Evolutionary conservation across 345 rosid species (phyloP).

Genomic region (Isatis tinctoria): DNA sequence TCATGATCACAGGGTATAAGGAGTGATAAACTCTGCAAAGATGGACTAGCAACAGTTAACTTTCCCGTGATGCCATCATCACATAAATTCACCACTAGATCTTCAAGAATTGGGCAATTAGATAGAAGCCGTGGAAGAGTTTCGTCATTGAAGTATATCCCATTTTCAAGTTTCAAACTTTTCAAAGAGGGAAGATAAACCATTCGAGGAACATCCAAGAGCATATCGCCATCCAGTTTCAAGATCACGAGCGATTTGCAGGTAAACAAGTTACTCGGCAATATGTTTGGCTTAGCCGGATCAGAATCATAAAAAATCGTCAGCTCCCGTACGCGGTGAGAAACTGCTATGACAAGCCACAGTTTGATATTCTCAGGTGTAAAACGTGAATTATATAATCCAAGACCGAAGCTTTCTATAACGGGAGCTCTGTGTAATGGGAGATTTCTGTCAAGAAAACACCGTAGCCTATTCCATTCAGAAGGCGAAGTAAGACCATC

Average conservation of each 20-base stretch:
- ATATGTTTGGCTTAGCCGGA: background rate
- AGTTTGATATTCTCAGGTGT: background rate
- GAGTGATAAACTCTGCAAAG: constrained; percentile 6
- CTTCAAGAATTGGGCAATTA: background rate
- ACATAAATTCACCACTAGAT: background rate
- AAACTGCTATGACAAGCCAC: background rate
- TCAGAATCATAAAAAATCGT: rapidly evolving
- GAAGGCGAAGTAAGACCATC: background rate
- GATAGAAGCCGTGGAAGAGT: background rate
- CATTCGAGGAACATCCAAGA: constrained; percentile 2
- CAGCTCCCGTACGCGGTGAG: background rate
- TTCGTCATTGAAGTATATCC: background rate
- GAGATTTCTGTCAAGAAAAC: constrained; percentile 1
- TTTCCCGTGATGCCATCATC: rapidly evolving
- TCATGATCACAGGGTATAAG: rapidly evolving
- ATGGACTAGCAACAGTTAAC: background rate
- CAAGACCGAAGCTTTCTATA: background rate
- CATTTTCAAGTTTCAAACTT: background rate
- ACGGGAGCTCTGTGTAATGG: constrained; percentile 7
- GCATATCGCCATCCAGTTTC: background rate
- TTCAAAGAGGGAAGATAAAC: constrained; percentile 2
- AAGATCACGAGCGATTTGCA: background rate
- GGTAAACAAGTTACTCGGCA: background rate
- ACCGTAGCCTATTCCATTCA: background rate
- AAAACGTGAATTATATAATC: background rate